These are phyloP conservation scores for Leccinum rimulosum DNA, from an alignment of 768 basidiomycete genomes.

Conservation along the genomic window DNA sequence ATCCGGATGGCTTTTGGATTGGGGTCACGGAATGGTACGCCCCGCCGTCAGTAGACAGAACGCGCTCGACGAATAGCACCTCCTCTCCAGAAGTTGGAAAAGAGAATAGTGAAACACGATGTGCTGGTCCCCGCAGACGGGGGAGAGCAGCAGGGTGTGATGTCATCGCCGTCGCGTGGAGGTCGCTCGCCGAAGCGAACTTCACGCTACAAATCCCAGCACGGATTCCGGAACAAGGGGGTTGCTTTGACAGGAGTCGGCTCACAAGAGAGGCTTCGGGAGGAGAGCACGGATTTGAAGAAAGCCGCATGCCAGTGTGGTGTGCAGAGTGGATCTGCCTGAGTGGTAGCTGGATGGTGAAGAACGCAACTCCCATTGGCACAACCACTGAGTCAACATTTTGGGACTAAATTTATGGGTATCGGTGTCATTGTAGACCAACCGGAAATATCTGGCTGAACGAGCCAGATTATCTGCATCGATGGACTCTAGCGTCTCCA, in stretches of 20 bases:
- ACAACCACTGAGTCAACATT: too few relatives aligned
- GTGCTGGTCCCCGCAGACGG: neutral
- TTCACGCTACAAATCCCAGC: constrained; percentile 11
- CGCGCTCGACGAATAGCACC: neutral
- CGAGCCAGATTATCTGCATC: too few relatives aligned
- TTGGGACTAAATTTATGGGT: too few relatives aligned
- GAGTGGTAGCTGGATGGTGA: too few relatives aligned
- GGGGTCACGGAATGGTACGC: neutral
- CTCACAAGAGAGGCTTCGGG: neutral
- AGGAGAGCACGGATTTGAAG: constrained; percentile 1
- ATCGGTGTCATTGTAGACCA: too few relatives aligned
- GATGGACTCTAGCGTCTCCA: too few relatives aligned
- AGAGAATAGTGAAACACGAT: neutral
- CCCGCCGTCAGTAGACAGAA: neutral
- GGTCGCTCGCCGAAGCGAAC: neutral
- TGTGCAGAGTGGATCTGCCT: too few relatives aligned
- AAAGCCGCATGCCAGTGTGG: neutral
- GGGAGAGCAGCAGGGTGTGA: constrained; percentile 9
- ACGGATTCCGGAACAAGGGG: neutral
- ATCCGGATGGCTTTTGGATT: neutral
- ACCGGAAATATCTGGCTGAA: too few relatives aligned
- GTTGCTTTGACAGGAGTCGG: neutral
- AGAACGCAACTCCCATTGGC: too few relatives aligned
- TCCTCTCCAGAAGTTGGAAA: neutral
- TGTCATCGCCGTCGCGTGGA: neutral